Conservation (phyloP, 1,284 basidiomycete genomes). For the Neotropicomus parvogracilis region DNA sequence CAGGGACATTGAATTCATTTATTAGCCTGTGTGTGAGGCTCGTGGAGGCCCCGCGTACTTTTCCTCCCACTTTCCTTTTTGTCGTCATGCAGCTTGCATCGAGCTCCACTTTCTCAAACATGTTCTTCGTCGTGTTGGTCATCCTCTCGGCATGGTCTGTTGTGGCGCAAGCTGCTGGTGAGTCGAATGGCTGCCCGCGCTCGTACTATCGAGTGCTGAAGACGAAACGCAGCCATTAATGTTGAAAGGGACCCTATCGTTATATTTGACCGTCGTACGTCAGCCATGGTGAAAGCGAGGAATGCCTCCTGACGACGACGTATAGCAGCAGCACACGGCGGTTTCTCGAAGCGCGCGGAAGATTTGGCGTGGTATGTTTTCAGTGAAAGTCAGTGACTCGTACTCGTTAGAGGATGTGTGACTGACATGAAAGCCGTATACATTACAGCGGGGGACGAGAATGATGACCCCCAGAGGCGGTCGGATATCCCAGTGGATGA, state of each 20-base stretch:
- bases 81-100: constrained; percentile 5
- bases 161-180: constrained; percentile 15
- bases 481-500: not conserved
- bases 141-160: constrained; percentile 6
- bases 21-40: not conserved
- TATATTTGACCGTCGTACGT: constrained; percentile 7
- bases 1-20: not conserved
- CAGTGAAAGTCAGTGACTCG: not conserved
- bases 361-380: not conserved
- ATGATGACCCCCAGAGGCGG: not conserved
- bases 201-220: not conserved
- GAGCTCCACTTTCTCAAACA: not conserved
- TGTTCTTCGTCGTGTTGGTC: not conserved
- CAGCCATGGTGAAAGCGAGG: not conserved
- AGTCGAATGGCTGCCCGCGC: constrained; percentile 1
- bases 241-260: not conserved
- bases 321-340: not conserved
- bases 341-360: not conserved
- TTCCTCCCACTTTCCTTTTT: not conserved
- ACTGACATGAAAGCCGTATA: not conserved
- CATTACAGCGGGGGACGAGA: not conserved
- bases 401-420: not conserved
- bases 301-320: not conserved
- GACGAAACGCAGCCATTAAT: constrained; percentile 8
- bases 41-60: not conserved